phyloP scores from a whole-genome alignment of 2,329 filamentous ascomycete genomes.

The Calonectria montana region DNA sequence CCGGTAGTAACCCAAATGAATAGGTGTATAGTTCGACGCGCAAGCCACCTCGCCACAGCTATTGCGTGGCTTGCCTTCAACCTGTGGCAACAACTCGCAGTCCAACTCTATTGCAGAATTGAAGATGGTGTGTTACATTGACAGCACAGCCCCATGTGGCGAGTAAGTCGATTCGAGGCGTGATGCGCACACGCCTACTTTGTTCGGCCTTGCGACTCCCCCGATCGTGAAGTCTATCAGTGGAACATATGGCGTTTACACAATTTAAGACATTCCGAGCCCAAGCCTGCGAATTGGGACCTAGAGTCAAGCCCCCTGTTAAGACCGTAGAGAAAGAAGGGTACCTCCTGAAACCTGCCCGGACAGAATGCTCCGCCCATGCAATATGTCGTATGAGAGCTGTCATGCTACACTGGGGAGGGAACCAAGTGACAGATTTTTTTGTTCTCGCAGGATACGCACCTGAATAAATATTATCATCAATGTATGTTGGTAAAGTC shows the following conservation, averaged over 20 bases:
- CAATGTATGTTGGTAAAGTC: neutral
- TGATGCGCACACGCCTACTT: neutral
- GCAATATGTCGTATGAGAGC: neutral
- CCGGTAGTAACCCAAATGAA: neutral
- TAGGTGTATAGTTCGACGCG: constrained; percentile 28
- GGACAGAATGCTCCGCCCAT: constrained; percentile 2
- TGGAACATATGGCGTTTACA: neutral
- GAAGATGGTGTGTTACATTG: neutral
- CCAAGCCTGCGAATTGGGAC: neutral
- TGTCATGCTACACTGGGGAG: neutral
- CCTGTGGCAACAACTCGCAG: constrained; percentile 9
- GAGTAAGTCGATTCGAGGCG: neutral
- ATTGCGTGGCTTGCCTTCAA: constrained; percentile 30
- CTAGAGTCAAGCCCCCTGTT: neutral
- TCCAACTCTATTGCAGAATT: neutral
- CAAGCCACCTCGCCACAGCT: constrained; percentile 44
- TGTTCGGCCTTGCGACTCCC: neutral
- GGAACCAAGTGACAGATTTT: neutral
- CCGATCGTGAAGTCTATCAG: neutral
- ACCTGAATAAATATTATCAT: neutral
- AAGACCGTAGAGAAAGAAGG: neutral
- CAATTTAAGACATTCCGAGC: neutral
- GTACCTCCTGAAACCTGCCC: neutral
- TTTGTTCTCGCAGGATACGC: neutral
- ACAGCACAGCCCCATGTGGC: constrained; percentile 10